These are phyloP conservation scores for Trametes hirsuta DNA, from an alignment of 1,284 basidiomycete genomes.

Conservation along the genomic window DNA sequence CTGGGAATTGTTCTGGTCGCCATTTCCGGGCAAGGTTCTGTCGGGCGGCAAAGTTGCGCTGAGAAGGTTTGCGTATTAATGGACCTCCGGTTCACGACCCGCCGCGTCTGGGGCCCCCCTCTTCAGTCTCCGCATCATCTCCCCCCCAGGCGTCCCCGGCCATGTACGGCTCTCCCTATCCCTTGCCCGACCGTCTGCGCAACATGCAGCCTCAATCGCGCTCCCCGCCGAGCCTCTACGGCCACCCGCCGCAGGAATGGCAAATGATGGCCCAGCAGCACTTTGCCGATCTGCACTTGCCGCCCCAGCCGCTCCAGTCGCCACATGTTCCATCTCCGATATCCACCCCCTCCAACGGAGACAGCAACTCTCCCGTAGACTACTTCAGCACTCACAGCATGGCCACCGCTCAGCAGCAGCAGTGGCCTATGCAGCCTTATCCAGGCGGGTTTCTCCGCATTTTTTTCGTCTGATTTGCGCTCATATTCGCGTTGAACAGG, in stretches of 20 bases:
- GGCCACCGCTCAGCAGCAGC: constrained; percentile 5
- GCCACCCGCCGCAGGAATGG: constrained; percentile 13
- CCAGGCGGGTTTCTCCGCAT: constrained; percentile 6
- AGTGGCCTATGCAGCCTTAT: constrained; percentile 17
- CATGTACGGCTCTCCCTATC: constrained; percentile 24
- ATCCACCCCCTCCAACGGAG: constrained; percentile 18
- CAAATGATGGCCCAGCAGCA: constrained; percentile 10
- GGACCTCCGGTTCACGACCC: constrained; percentile 23
- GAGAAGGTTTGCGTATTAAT: constrained; percentile 19
- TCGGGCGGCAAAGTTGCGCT: constrained; percentile 17
- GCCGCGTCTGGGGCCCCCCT: constrained; percentile 15
- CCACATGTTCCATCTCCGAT: constrained; percentile 26
- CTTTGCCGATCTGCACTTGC: constrained; percentile 19
- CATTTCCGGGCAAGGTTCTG: constrained; percentile 9
- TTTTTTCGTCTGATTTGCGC: background rate
- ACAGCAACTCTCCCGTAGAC: constrained; percentile 20
- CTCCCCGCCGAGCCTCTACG: constrained; percentile 10
- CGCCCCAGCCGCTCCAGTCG: constrained; percentile 6
- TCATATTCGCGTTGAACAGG: constrained; percentile 9
- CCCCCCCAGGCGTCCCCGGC: constrained; percentile 12
- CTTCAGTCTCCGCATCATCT: constrained; percentile 28
- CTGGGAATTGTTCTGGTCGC: constrained; percentile 1
- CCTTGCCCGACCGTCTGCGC: constrained; percentile 15
- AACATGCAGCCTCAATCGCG: constrained; percentile 20
- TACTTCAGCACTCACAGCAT: constrained; percentile 18